Base-by-base conservation (phyloP, 306 rosid species). In the Ormosia semicastrata region DNA sequence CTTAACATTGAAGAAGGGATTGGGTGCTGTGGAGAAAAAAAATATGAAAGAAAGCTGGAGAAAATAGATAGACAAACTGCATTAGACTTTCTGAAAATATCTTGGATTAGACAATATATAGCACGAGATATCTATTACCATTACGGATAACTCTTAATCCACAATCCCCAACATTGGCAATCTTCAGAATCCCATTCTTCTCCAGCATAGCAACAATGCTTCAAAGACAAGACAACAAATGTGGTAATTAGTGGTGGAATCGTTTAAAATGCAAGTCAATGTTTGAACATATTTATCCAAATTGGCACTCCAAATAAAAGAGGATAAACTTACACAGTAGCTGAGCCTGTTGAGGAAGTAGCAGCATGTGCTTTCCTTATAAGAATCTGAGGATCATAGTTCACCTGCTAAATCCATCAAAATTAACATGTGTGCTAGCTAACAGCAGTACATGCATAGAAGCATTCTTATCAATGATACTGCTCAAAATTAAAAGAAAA, bases 161-260 rank as follows among this genome's bases (percentile, higher is more conserved):
- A 88, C 98, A 92, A 86, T 95, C 99, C 66, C 99, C 94, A 37
- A 95, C 94, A 88, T 89, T 95, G 32, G 99, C 97, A 69, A 95
- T 89, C 88, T 87, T 93, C 86, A 95, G 79, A 81, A 72, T 80
- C 71, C 99, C 99, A 78, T 91, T 80, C 88, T 88, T 91, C 87
- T 91, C 98, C 87, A 93, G 82, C 90, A 93, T 85, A 67, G 98
- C 97, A 76, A 87, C 78, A 73, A 95, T 93, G 70, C 98, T 95
- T 81, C 71, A 62, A 13, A 68, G 62, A 67, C 37, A 64, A 81
- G 17, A 65, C 47, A 83, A 83, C 8, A 63, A 52, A 56, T 15
- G 52, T 71, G 75, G 82, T 66, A 76, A 52, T 30, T 56, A 60
- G 12, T 1, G 17, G 64, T 50, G 71, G 41, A 43, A 36, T 40